phyloP scores from a whole-genome alignment of 192 early-diverging fungal species.

The Mortierella alpina region DNA sequence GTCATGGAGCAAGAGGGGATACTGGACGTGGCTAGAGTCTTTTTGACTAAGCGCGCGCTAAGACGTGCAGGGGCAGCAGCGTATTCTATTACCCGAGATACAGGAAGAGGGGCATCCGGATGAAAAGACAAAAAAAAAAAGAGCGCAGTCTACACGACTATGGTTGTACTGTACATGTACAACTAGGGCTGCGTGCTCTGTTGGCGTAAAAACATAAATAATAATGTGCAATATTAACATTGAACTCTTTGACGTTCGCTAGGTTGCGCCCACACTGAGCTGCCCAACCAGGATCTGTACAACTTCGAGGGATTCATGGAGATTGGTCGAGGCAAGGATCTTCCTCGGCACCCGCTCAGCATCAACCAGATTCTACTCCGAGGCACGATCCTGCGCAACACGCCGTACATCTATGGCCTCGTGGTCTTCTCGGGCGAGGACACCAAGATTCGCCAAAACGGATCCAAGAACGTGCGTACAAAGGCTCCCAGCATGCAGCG shows the following conservation, averaged over 20 bases:
- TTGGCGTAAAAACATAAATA: not conserved
- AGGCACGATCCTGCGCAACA: slow-evolving; percentile 87
- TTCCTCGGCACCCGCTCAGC: slow-evolving; percentile 71
- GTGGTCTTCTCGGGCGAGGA: slow-evolving; percentile 80
- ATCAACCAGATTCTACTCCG: slow-evolving; percentile 86
- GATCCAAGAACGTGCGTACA: slow-evolving; percentile 73
- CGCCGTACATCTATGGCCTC: slow-evolving; percentile 80
- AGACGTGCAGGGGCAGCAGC: not conserved
- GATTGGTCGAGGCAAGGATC: slow-evolving; percentile 53
- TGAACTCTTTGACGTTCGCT: not conserved
- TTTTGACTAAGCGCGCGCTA: no score
- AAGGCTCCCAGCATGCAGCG: slow-evolving; percentile 84
- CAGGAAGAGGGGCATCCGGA: not conserved
- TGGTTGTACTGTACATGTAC: no score
- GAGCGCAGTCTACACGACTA: no score
- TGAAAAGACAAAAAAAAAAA: slow-evolving; percentile 5
- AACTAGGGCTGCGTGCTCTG: not conserved
- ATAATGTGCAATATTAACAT: slow-evolving; percentile 24
- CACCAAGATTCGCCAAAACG: slow-evolving; percentile 77
- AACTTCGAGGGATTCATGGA: slow-evolving; percentile 85
- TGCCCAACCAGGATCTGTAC: slow-evolving; percentile 84
- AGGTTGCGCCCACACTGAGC: slow-evolving; percentile 71
- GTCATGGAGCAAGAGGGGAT: slow-evolving; percentile 8
- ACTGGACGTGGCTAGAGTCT: no score
- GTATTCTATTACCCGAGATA: slow-evolving; percentile 16